Conservation (phyloP, 768 basidiomycete genomes). For the Mycena polygramma region DNA sequence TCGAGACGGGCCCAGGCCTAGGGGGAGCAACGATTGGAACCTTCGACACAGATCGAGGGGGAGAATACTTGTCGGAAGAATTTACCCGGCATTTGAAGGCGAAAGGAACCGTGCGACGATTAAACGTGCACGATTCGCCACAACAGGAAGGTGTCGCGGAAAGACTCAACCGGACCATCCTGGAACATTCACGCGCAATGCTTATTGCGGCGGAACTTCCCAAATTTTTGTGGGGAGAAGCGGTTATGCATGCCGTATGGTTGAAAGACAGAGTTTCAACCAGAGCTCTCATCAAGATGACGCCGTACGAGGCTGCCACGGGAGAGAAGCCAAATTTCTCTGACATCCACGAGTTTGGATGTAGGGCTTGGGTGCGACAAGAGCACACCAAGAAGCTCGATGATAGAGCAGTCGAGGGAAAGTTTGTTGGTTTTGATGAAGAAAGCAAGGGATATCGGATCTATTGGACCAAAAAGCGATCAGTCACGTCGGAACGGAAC, state of each 20-base stretch:
- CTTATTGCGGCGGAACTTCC: no score
- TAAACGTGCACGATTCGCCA: background rate
- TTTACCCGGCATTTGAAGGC: background rate
- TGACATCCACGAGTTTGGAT: background rate
- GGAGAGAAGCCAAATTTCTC: no score
- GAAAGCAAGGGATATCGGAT: no score
- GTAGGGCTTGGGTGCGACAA: background rate
- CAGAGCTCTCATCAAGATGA: no score
- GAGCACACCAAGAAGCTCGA: background rate
- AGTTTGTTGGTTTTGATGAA: background rate
- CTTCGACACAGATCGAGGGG: background rate
- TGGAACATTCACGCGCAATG: background rate
- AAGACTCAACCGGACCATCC: background rate
- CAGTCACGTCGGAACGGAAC: background rate
- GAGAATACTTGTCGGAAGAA: background rate
- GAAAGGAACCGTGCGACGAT: background rate
- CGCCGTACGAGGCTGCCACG: no score
- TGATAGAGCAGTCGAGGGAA: background rate
- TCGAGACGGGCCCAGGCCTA: no score
- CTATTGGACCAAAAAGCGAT: no score
- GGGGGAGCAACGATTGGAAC: background rate
- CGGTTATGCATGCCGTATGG: no score
- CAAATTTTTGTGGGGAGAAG: no score
- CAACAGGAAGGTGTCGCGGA: background rate
- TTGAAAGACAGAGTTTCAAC: no score